Percentiles rank a stretch among this genome's conserved stretches.
Conservation (phyloP, 345 rosid species). For the Eutrema heterophyllum region DNA sequence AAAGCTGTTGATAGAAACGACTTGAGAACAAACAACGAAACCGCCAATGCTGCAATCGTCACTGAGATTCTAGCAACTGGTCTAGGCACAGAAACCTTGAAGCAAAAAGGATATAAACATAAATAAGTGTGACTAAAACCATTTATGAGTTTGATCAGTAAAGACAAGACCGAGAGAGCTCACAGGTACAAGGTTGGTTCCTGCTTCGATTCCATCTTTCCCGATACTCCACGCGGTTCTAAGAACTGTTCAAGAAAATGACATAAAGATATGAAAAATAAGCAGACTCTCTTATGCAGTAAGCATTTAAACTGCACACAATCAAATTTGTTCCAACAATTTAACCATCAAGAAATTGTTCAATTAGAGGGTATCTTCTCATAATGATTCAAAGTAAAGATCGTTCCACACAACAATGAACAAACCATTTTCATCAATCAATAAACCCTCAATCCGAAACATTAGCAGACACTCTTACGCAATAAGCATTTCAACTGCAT, state of each 20-base stretch:
- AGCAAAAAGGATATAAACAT: background rate
- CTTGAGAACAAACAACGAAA: slow-evolving; percentile 54
- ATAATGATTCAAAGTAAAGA: background rate
- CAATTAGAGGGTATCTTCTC: background rate
- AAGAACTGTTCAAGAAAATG: slow-evolving; percentile 36
- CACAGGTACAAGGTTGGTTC: slow-evolving; percentile 81
- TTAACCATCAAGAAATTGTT: background rate
- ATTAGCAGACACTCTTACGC: background rate
- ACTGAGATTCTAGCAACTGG: slow-evolving; percentile 59
- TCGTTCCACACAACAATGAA: background rate
- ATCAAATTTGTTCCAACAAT: background rate
- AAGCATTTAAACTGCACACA: background rate
- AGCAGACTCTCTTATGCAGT: background rate
- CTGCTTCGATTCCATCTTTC: slow-evolving; percentile 81
- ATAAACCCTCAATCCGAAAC: background rate
- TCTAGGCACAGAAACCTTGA: slow-evolving; percentile 55
- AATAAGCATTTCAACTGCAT: background rate
- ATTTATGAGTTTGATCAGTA: background rate
- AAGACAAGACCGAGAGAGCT: slow-evolving; percentile 33
- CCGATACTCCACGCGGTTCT: slow-evolving; percentile 81
- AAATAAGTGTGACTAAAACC: background rate
- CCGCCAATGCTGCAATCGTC: slow-evolving; percentile 39
- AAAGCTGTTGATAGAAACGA: slow-evolving; percentile 75
- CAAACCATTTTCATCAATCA: background rate
- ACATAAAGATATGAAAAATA: background rate